phyloP scores from a whole-genome alignment of 306 rosid species.

The Neltuma alba region DNA sequence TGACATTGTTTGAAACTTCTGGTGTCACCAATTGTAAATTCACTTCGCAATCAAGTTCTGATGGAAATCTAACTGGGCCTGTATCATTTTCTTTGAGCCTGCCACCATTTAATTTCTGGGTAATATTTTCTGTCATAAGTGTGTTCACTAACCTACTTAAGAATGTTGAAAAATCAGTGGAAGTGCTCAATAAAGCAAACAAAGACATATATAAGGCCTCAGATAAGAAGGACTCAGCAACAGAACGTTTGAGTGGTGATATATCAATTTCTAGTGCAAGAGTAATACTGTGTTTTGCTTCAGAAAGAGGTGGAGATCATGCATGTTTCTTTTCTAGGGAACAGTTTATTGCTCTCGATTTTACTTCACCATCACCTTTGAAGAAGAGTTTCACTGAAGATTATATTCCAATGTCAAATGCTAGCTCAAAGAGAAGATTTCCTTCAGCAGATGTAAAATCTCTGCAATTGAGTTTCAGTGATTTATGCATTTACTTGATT shows the following conservation, averaged over 20 bases:
- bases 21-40: conserved; percentile 61
- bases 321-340: conserved; percentile 61
- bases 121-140: conserved; percentile 60
- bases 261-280: conserved; percentile 70
- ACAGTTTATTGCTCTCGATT: conserved; percentile 78
- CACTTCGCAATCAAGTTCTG: conserved; percentile 56
- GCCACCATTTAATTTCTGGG: conserved; percentile 78
- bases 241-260: conserved; percentile 60
- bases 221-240: conserved; percentile 54
- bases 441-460: conserved; percentile 54
- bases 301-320: conserved; percentile 48
- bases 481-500: conserved; percentile 66
- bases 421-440: conserved; percentile 58
- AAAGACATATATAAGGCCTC: conserved; percentile 38
- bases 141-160: conserved; percentile 48
- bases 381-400: conserved; percentile 41
- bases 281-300: conserved; percentile 81
- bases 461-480: conserved; percentile 59
- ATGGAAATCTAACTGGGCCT: conserved; percentile 45
- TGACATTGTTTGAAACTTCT: conserved; percentile 68
- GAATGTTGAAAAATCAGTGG: conserved; percentile 57
- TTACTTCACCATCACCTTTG: conserved; percentile 50
- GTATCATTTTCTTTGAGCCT: conserved; percentile 70
- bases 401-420: conserved; percentile 43
- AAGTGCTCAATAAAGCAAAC: conserved; percentile 39